Evolutionary conservation across 2,329 filamentous ascomycete genomes (phyloP).

Genomic region (Fusarium brachygibbosum): DNA sequence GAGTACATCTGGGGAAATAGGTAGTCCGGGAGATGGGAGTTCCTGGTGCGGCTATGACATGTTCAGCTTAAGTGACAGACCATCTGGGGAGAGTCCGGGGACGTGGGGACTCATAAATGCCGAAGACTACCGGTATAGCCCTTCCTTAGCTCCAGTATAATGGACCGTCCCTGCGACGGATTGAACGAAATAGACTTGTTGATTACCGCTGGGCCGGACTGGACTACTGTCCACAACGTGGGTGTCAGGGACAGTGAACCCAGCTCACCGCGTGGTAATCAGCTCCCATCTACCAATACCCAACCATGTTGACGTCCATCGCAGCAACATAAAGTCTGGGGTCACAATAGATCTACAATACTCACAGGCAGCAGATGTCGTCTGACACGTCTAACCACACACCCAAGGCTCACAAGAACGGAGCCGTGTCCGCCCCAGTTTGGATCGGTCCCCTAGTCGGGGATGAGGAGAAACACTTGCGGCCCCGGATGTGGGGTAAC

Average conservation of each 20-base stretch:
- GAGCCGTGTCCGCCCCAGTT: conserved; percentile 31
- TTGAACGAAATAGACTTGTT: conserved; percentile 1
- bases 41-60: neutral
- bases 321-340: conserved; percentile 30
- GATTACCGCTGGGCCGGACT: conserved; percentile 12
- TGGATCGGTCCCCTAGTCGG: conserved; percentile 32
- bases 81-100: conserved; percentile 35
- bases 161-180: conserved; percentile 9
- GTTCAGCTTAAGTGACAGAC: conserved; percentile 2
- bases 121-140: conserved; percentile 28
- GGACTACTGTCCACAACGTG: conserved; percentile 1
- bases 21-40: neutral
- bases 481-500: conserved; percentile 44
- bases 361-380: conserved; percentile 17
- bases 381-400: conserved; percentile 30
- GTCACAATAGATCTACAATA: conserved; percentile 32
- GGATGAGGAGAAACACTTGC: conserved; percentile 39
- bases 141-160: conserved; percentile 2
- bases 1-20: neutral
- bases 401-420: conserved; percentile 16
- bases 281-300: conserved; percentile 17
- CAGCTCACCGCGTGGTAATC: conserved; percentile 9
- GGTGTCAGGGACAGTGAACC: conserved; percentile 7
- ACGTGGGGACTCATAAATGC: conserved; percentile 7
- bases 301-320: conserved; percentile 13